A percentile compares a stretch with the other conserved stretches of the same genome.
Evolutionary conservation across 768 basidiomycete genomes (phyloP).

Genomic region (Wakefieldia striispora): DNA sequence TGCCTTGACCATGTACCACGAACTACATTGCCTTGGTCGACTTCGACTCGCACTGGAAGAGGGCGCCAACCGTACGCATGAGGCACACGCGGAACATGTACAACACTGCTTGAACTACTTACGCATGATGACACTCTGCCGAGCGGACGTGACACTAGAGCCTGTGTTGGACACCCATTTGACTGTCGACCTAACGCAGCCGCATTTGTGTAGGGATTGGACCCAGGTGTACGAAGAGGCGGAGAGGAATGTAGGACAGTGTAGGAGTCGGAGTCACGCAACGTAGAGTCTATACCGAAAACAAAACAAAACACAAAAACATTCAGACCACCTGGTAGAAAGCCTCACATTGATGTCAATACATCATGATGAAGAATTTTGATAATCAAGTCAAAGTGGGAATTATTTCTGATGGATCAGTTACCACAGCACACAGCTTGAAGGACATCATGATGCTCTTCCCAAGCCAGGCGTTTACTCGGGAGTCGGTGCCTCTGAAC

Average conservation of each 20-base stretch:
- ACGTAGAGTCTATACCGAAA: background rate
- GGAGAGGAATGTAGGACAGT: slow-evolving; percentile 10
- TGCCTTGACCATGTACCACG: slow-evolving; percentile 37
- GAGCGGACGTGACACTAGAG: slow-evolving; percentile 48
- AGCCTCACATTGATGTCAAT: no score
- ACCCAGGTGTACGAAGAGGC: slow-evolving; percentile 26
- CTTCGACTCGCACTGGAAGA: slow-evolving; percentile 26
- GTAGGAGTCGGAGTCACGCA: slow-evolving; percentile 3
- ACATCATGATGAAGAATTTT: no score
- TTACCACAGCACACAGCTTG: no score
- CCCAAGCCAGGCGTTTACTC: no score
- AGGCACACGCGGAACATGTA: slow-evolving; percentile 22
- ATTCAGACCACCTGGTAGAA: no score
- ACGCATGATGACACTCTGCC: slow-evolving; percentile 44
- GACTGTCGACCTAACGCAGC: slow-evolving; percentile 21
- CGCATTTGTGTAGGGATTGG: slow-evolving; percentile 28
- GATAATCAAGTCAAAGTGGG: no score
- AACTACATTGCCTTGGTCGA: slow-evolving; percentile 36
- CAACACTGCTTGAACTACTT: slow-evolving; percentile 51
- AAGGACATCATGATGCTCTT: no score
- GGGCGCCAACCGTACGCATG: slow-evolving; percentile 11
- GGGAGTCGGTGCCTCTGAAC: no score
- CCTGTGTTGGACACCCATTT: slow-evolving; percentile 27
- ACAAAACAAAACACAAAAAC: no score
- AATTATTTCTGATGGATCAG: no score